Conservation (phyloP, 2,329 filamentous ascomycete species). For the Epichloe amarillans region DNA sequence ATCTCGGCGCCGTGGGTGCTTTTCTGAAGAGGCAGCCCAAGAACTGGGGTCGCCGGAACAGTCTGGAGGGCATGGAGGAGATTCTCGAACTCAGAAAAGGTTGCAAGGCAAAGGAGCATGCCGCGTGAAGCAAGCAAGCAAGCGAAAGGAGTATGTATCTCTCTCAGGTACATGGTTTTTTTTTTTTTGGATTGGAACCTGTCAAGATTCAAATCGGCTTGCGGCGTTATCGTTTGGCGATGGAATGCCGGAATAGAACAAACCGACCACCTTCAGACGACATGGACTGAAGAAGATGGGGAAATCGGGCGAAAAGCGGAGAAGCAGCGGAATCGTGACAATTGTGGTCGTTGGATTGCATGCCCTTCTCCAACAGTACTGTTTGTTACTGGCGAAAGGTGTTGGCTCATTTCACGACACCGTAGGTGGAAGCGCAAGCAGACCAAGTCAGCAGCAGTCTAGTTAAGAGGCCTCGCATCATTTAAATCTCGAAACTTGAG, state of each 20-base stretch:
- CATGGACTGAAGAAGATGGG: not conserved
- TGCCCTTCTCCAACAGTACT: too few relatives aligned
- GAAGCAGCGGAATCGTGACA: too few relatives aligned
- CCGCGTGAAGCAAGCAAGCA: not conserved
- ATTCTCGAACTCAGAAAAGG: conserved; percentile 17
- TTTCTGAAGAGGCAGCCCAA: conserved; percentile 83
- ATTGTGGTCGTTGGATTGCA: too few relatives aligned
- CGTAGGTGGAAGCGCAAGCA: too few relatives aligned
- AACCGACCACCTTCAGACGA: not conserved
- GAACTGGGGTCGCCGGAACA: conserved; percentile 81
- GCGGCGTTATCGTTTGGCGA: not conserved
- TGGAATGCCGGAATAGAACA: not conserved
- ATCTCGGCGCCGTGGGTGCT: conserved; percentile 83
- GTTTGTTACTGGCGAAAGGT: too few relatives aligned
- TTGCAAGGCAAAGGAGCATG: conserved; percentile 5
- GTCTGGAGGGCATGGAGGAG: conserved; percentile 44
- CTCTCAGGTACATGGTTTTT: too few relatives aligned
- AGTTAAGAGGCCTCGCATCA: too few relatives aligned
- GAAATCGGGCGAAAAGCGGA: too few relatives aligned
- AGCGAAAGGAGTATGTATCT: not conserved
- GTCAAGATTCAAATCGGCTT: not conserved
- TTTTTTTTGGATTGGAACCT: too few relatives aligned
- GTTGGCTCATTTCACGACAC: too few relatives aligned
- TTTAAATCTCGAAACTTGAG: too few relatives aligned
- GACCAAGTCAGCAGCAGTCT: too few relatives aligned